Base-by-base conservation (phyloP, 2,329 filamentous ascomycete species). In the Fusarium tupiense region DNA sequence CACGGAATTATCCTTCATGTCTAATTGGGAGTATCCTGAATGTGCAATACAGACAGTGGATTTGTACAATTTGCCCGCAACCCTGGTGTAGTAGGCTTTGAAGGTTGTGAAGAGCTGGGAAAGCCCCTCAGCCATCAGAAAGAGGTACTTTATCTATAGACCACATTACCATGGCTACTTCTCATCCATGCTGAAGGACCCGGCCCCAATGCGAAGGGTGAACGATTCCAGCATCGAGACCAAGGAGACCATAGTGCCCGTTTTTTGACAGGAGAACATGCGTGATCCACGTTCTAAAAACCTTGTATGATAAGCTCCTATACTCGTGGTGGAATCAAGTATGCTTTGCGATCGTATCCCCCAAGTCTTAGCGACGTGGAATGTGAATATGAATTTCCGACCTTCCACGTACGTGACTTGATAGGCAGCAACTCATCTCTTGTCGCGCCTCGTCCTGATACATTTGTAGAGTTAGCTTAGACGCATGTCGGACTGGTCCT, bases 151-250 rank as follows among this genome's bases (percentile, higher is more conserved):
- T 31, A 6, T 16, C 29, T 6, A 87, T 85, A 3, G 88, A 87
- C 88, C 88, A 90, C 87, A 90, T 88, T 47, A 86, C 83, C 86
- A 87, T 88, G 8, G 84, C 87, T 64, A 88, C 84, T 20, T 76
- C 75, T 82, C 81, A 83, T 80, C 94, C 93, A 5, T 93, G 93
- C 81, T 95, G 88, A 61, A 96, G 86, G 50, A 94, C 91, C 75
- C 91, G 93, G 73, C 95, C 93, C 93, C 93, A 96, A 19, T 95
- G 89, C 12, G 81, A 77, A 11, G 93, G 92, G 44, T 95, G 88
- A 76, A 96, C 95, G 72, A 95, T 94, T 80, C 96, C 92, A 46
- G 92, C 91, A 77, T 94, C 90, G 6, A 94, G 93, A 0, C 93
- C 93, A 58, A 94, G 88, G 50, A 96, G 85, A 6, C 9, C 5